These are phyloP conservation scores for Candida stauntonica DNA, from an alignment of 805 yeast species.

Conservation along the genomic window DNA sequence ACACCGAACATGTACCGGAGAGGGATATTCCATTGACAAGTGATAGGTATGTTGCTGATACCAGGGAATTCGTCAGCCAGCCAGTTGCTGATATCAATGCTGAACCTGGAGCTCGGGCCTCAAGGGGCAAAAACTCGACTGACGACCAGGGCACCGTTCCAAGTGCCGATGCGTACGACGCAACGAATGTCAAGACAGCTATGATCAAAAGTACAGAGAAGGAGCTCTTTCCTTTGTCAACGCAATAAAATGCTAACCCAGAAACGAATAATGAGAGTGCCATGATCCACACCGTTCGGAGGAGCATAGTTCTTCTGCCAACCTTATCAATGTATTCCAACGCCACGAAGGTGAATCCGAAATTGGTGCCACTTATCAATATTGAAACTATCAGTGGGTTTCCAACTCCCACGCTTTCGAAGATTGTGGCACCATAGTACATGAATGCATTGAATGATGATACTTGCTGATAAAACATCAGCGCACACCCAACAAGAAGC, in stretches of 20 bases:
- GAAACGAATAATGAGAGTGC: conserved; percentile 32
- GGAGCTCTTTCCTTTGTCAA: background rate
- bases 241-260: conserved; percentile 27
- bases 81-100: conserved; percentile 39
- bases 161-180: conserved; percentile 39
- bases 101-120: conserved; percentile 39
- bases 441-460: conserved; percentile 62
- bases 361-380: conserved; percentile 50
- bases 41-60: conserved; percentile 34
- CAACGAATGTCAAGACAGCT: conserved; percentile 35
- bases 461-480: conserved; percentile 54
- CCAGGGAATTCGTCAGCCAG: conserved; percentile 37
- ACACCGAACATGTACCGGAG: conserved; percentile 32
- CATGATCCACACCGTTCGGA: conserved; percentile 39
- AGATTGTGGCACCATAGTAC: conserved; percentile 57
- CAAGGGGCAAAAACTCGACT: conserved; percentile 41
- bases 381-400: conserved; percentile 57
- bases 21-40: conserved; percentile 29
- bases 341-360: conserved; percentile 50
- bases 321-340: conserved; percentile 44
- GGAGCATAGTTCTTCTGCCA: conserved; percentile 43
- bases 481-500: conserved; percentile 43
- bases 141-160: conserved; percentile 44
- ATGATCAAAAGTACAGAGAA: conserved; percentile 21
- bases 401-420: conserved; percentile 44